Percentiles rank a stretch among this genome's conserved stretches.
These are phyloP conservation scores for Epichloe typhina DNA, from an alignment of 2,329 filamentous ascomycete species.

Conservation along the genomic window DNA sequence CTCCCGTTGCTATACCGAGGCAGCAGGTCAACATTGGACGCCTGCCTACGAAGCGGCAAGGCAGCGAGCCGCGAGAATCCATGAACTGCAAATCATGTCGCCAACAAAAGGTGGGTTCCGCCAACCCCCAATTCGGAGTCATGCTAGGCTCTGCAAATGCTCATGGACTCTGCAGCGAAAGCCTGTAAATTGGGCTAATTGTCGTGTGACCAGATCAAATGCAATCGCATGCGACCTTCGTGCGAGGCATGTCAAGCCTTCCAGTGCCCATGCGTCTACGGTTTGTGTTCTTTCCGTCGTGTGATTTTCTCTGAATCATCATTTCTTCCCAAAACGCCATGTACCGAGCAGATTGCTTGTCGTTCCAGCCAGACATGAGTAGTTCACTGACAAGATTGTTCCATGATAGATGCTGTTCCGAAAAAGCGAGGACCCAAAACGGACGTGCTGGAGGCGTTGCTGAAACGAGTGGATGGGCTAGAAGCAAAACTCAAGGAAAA, in stretches of 20 bases:
- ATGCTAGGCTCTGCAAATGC: background rate
- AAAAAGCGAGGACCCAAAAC: conserved; percentile 87
- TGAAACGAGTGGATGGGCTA: conserved; percentile 75
- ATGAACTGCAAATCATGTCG: conserved; percentile 96
- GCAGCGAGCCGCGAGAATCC: conserved; percentile 68
- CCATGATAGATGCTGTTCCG: conserved; percentile 59
- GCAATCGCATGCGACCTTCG: conserved; percentile 69
- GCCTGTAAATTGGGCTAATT: background rate
- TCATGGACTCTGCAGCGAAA: background rate
- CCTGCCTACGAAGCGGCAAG: conserved; percentile 55
- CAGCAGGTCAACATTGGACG: conserved; percentile 73
- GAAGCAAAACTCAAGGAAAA: conserved; percentile 67
- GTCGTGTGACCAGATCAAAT: conserved; percentile 60
- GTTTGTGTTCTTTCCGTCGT: conserved; percentile 35
- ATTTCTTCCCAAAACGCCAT: background rate
- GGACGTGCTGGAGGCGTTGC: conserved; percentile 69
- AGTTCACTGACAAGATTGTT: background rate
- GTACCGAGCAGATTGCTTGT: background rate
- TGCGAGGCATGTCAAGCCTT: conserved; percentile 87
- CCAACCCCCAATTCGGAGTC: background rate
- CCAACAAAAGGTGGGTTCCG: conserved; percentile 63
- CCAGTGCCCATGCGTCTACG: conserved; percentile 77
- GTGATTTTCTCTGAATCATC: too few relatives aligned
- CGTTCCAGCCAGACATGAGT: background rate
- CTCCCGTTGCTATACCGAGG: conserved; percentile 47